phyloP scores from a whole-genome alignment of 345 rosid species.

The Reutealis trisperma region DNA sequence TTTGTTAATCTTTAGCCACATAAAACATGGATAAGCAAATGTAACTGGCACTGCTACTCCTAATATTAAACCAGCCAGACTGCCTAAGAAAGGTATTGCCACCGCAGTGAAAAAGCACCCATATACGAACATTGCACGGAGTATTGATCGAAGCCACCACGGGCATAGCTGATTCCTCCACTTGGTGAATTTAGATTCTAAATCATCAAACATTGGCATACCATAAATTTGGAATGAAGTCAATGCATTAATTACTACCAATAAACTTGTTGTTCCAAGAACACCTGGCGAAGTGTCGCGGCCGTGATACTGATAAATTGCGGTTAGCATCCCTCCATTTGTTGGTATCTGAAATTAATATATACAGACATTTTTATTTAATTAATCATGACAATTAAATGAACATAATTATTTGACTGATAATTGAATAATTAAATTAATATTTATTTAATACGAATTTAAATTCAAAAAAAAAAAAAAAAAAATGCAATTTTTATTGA shows the following conservation, averaged over 20 bases:
- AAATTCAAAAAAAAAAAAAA: no score
- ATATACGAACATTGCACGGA: slow-evolving; percentile 16
- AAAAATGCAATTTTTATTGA: no score
- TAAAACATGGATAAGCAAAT: slow-evolving; percentile 29
- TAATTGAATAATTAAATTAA: no score
- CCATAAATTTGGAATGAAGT: slow-evolving; percentile 31
- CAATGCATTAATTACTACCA: slow-evolving; percentile 20
- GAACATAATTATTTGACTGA: no score
- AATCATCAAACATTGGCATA: slow-evolving; percentile 32
- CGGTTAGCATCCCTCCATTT: slow-evolving; percentile 27
- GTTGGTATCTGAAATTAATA: slow-evolving; percentile 23
- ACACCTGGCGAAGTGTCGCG: slow-evolving; percentile 9
- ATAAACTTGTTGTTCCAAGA: slow-evolving; percentile 22
- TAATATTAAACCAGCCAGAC: slow-evolving; percentile 25
- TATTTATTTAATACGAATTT: no score
- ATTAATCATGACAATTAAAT: no score
- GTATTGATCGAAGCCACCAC: slow-evolving; percentile 19
- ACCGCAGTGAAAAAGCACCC: slow-evolving; percentile 10
- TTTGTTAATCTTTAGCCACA: slow-evolving; percentile 37
- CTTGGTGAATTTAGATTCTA: slow-evolving; percentile 18
- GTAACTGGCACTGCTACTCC: slow-evolving; percentile 19
- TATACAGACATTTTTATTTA: no score
- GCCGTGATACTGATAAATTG: slow-evolving; percentile 25
- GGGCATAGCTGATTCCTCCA: slow-evolving; percentile 22
- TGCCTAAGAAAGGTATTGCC: slow-evolving; percentile 1